Evolutionary conservation across 176 grass and related monocot species (phyloP).

Genomic region (Areca catechu): DNA sequence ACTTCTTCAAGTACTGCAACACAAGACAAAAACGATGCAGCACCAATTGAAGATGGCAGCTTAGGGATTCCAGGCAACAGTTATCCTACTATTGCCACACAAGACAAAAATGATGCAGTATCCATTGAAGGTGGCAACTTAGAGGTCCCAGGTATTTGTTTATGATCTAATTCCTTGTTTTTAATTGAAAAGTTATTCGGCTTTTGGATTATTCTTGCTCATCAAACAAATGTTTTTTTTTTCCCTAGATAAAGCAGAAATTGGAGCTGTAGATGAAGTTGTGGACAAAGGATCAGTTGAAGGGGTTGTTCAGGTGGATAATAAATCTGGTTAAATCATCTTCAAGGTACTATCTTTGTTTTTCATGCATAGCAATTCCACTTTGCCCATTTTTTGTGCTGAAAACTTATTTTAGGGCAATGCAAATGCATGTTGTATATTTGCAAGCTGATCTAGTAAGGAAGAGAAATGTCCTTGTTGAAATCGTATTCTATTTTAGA

Average conservation of each 20-base stretch:
- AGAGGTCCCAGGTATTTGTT: too few relatives aligned
- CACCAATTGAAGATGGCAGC: not conserved
- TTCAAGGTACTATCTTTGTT: not conserved
- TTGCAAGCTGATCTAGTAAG: slow-evolving; percentile 5
- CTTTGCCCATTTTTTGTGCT: slow-evolving; percentile 17
- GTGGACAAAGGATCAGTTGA: not conserved
- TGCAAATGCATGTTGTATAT: slow-evolving; percentile 30
- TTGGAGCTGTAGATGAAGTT: slow-evolving; percentile 8
- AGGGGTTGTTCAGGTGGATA: not conserved
- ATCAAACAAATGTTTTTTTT: not conserved
- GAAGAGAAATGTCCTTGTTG: too few relatives aligned
- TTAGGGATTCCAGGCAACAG: slow-evolving; percentile 18
- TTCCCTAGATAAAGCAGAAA: slow-evolving; percentile 1
- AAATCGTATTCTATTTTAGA: too few relatives aligned
- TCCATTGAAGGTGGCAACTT: not conserved
- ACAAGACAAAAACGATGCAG: too few relatives aligned
- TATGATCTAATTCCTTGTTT: too few relatives aligned
- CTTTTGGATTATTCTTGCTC: too few relatives aligned
- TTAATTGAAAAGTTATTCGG: too few relatives aligned
- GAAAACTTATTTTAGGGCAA: not conserved
- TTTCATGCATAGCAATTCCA: not conserved
- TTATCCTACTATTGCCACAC: not conserved
- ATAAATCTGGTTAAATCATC: not conserved
- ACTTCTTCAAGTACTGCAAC: not conserved
- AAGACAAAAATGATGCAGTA: not conserved